A percentile compares a stretch with the other conserved stretches of the same genome.
These are phyloP conservation scores for Lasiosphaeria miniovina DNA, from an alignment of 495 filamentous ascomycete species.

Conservation along the genomic window DNA sequence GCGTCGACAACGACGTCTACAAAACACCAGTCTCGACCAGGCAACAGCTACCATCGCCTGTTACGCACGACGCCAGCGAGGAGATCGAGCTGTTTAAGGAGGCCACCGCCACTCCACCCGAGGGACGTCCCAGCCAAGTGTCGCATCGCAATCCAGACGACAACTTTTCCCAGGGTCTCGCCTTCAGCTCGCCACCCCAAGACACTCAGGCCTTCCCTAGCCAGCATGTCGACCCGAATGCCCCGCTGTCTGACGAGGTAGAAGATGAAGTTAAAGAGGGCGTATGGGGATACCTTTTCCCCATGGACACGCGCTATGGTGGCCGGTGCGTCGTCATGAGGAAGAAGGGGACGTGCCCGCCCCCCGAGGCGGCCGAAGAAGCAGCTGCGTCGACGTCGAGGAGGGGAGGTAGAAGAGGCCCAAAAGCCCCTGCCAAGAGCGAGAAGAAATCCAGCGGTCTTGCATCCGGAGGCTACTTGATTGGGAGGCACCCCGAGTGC, in stretches of 20 bases:
- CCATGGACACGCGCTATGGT: slow-evolving; percentile 65
- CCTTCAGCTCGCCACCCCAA: slow-evolving; percentile 53
- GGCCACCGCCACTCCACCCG: slow-evolving; percentile 67
- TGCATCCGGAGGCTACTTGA: slow-evolving; percentile 79
- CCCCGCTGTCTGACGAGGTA: slow-evolving; percentile 74
- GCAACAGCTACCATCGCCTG: slow-evolving; percentile 75
- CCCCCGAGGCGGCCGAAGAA: slow-evolving; percentile 38
- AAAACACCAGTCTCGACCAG: slow-evolving; percentile 58
- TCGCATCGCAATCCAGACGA: slow-evolving; percentile 40
- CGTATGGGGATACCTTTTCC: slow-evolving; percentile 93
- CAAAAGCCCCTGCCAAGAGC: slow-evolving; percentile 43
- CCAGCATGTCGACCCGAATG: slow-evolving; percentile 73
- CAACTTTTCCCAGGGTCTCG: slow-evolving; percentile 44
- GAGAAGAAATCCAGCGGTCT: slow-evolving; percentile 52
- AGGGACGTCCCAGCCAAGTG: slow-evolving; percentile 56
- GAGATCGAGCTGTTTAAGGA: slow-evolving; percentile 60
- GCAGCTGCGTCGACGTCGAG: slow-evolving; percentile 16
- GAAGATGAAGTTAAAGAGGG: slow-evolving; percentile 84
- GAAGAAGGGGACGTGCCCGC: slow-evolving; percentile 62
- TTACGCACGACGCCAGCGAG: slow-evolving; percentile 66
- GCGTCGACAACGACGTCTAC: slow-evolving; percentile 39
- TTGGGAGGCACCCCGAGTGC: slow-evolving; percentile 92
- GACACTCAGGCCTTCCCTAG: slow-evolving; percentile 66
- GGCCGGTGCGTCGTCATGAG: slow-evolving; percentile 68
- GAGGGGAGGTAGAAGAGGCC: slow-evolving; percentile 35